Evolutionary conservation across 2,329 filamentous ascomycete genomes (phyloP).

Genomic region (Hyphodiscus sp.): DNA sequence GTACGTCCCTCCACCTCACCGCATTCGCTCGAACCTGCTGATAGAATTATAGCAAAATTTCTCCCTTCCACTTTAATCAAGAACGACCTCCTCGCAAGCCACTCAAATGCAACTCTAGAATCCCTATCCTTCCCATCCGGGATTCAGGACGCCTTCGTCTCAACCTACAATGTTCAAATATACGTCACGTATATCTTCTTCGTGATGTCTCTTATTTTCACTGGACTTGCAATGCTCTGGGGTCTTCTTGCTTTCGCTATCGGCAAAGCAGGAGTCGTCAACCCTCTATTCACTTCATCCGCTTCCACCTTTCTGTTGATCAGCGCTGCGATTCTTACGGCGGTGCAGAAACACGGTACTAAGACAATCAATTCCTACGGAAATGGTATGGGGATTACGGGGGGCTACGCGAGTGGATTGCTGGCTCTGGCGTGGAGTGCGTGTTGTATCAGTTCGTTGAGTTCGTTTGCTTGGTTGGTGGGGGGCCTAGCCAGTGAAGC

Average conservation of each 20-base stretch:
- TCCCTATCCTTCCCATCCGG: background rate
- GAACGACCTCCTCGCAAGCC: background rate
- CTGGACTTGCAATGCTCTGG: background rate
- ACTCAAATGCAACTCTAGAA: background rate
- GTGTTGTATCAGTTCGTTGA: background rate
- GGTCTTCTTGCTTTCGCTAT: background rate
- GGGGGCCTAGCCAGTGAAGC: no score
- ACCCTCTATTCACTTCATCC: background rate
- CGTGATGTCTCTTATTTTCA: background rate
- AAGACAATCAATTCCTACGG: background rate
- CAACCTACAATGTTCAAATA: background rate
- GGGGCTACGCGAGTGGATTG: background rate
- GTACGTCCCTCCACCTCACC: background rate
- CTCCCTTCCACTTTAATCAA: background rate
- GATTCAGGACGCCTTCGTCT: background rate
- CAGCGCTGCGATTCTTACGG: background rate
- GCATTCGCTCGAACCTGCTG: background rate
- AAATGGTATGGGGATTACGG: constrained; percentile 1
- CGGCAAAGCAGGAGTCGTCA: background rate
- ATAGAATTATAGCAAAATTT: background rate
- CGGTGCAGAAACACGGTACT: background rate
- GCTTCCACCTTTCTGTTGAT: background rate
- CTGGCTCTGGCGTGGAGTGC: constrained; percentile 8
- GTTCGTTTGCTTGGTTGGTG: background rate
- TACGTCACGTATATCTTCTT: background rate